phyloP scores from a whole-genome alignment of 306 rosid species.

The Ziziphus jujuba region DNA sequence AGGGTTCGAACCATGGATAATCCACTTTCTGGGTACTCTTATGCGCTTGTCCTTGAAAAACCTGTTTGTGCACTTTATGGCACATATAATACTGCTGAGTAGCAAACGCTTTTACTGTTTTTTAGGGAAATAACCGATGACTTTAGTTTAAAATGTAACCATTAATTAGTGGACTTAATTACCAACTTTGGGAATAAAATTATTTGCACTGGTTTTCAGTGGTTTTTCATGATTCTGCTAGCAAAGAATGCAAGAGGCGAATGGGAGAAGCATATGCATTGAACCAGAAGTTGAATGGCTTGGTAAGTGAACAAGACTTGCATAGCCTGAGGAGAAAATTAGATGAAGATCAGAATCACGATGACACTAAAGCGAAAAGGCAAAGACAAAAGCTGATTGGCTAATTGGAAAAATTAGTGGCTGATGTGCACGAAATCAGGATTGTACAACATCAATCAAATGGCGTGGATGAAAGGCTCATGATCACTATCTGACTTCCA shows the following conservation, averaged over 20 bases:
- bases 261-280: constrained; percentile 79
- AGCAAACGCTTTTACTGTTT: not conserved
- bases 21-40: too few relatives aligned
- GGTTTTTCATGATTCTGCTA: constrained; percentile 80
- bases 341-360: constrained; percentile 45
- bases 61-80: too few relatives aligned
- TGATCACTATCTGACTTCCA: too few relatives aligned
- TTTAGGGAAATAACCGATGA: not conserved
- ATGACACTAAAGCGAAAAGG: constrained; percentile 39
- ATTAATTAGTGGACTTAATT: too few relatives aligned
- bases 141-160: not conserved
- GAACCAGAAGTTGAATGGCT: constrained; percentile 62
- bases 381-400: constrained; percentile 41
- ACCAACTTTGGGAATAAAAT: not conserved
- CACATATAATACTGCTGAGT: too few relatives aligned
- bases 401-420: constrained; percentile 14
- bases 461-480: too few relatives aligned
- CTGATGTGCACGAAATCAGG: not conserved
- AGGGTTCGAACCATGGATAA: too few relatives aligned
- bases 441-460: too few relatives aligned
- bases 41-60: too few relatives aligned
- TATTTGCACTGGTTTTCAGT: constrained; percentile 49
- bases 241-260: constrained; percentile 74
- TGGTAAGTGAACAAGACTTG: constrained; percentile 63
- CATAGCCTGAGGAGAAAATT: constrained; percentile 49